Conservation (phyloP, 768 basidiomycete genomes). For the Naganishia randhawae region DNA sequence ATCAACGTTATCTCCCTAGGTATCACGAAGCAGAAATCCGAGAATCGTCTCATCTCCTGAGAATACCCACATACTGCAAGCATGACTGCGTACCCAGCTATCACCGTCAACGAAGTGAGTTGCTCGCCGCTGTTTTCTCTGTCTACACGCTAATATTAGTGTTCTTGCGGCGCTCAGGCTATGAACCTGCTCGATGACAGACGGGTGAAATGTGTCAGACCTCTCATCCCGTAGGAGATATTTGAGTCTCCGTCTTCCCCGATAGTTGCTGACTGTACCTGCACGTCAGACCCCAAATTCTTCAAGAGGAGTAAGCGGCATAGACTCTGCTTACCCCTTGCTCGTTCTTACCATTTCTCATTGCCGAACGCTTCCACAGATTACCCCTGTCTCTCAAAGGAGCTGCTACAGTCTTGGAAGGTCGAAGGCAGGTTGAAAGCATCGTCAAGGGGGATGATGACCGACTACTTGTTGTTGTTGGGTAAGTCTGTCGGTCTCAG, state of each 20-base stretch:
- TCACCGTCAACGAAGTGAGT: conserved; percentile 18
- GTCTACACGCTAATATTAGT: neutral
- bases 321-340: neutral
- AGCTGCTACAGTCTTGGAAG: conserved; percentile 52
- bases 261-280: neutral
- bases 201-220: conserved; percentile 78
- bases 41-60: neutral
- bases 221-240: conserved; percentile 65
- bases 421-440: conserved; percentile 23
- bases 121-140: neutral
- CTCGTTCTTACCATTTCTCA: neutral
- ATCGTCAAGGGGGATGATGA: conserved; percentile 64
- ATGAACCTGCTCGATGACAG: conserved; percentile 73
- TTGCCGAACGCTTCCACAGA: neutral
- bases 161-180: conserved; percentile 32
- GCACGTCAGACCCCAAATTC: conserved; percentile 65
- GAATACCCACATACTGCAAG: neutral
- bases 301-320: conserved; percentile 70
- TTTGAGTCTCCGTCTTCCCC: no score
- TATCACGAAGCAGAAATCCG: neutral
- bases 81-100: conserved; percentile 16
- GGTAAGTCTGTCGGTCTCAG: conserved; percentile 42
- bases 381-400: conserved; percentile 59
- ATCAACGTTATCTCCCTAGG: neutral
- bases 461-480: conserved; percentile 82